Percentiles rank a stretch among this genome's conserved stretches.
phyloP scores from a whole-genome alignment of 768 basidiomycete genomes.

The Tricholoma hemisulphureum region DNA sequence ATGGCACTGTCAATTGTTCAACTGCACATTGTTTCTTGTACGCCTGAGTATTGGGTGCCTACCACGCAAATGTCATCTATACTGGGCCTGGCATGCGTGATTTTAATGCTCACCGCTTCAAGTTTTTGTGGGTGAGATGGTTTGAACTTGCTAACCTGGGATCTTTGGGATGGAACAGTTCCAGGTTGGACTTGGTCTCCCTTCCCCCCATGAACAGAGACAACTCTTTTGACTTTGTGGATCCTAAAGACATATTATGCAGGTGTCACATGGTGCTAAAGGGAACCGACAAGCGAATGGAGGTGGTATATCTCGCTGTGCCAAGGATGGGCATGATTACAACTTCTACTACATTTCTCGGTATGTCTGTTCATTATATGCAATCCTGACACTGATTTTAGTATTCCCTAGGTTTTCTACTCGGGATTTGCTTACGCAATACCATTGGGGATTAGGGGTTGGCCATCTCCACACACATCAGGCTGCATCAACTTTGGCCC shows the following conservation, averaged over 20 bases:
- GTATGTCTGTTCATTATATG: too few species aligned
- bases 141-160: slow-evolving; percentile 20
- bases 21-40: neutral
- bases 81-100: neutral
- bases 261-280: slow-evolving; percentile 5
- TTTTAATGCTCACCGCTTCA: neutral
- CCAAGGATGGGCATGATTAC: neutral
- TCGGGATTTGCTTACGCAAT: too few species aligned
- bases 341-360: neutral
- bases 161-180: too few species aligned
- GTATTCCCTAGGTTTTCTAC: too few species aligned
- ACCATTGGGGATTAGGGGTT: too few species aligned
- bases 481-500: too few species aligned
- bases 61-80: neutral
- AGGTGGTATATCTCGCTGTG: neutral
- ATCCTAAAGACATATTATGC: slow-evolving; percentile 12
- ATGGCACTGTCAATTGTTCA: neutral
- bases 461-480: too few species aligned
- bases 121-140: neutral
- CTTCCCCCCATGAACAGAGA: slow-evolving; percentile 11
- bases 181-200: slow-evolving; percentile 28
- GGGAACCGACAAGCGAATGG: neutral
- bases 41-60: neutral
- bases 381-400: too few species aligned
- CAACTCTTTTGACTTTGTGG: slow-evolving; percentile 11